Evolutionary conservation across 345 rosid genomes (phyloP), one percentile per base, ranked within the genome.

Genomic region (Jatropha curcas): DNA sequence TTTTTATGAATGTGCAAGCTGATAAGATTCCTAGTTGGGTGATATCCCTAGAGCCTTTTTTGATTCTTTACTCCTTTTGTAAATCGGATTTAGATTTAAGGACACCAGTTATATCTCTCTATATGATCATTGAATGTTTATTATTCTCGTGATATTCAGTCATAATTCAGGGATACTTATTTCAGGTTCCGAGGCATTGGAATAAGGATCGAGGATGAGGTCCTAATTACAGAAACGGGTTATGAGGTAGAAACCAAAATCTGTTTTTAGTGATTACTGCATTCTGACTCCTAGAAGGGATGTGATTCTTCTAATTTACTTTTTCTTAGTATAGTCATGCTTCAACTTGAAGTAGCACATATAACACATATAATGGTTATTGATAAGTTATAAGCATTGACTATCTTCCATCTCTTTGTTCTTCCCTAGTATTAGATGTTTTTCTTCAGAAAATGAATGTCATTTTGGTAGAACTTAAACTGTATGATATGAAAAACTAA

Each of bases 151-250:
- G 30, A 45, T 68, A n/a, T 2, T 28, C 34, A 33, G 48, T 72
- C 28, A 16, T 31, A 19, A 59, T n/a, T 14, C 33, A 58, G 73
- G 51, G 24, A 58, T 25, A 69, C 4, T 11, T 41, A 4, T 51
- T 86, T 81, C 84, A 92, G 98, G 87, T 91, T 84, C 72, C 84
- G 70, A 78, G 98, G 96, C 69, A 88, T 80, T 17, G 99, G 99
- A 35, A 84, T 95, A 82, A 86, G 99, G 88, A 92, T 92, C 11
- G 99, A 95, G 78, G 99, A 95, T 80, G 99, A 95, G 9, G 97
- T 92, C 80, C 87, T 92, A 61, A 92, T 95, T 71, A 95, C 99
- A 5, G 98, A 91, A 77, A 86, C 90, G 14, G 98, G 98, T 68
- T 70, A 83, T 57, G 99, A 92, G 94, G 97, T 91, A 80, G 68